Percentiles rank a stretch among this genome's conserved stretches.
Evolutionary conservation across 108 stramenopile genomes (phyloP).

Genomic region (Epipyxis sp.): DNA sequence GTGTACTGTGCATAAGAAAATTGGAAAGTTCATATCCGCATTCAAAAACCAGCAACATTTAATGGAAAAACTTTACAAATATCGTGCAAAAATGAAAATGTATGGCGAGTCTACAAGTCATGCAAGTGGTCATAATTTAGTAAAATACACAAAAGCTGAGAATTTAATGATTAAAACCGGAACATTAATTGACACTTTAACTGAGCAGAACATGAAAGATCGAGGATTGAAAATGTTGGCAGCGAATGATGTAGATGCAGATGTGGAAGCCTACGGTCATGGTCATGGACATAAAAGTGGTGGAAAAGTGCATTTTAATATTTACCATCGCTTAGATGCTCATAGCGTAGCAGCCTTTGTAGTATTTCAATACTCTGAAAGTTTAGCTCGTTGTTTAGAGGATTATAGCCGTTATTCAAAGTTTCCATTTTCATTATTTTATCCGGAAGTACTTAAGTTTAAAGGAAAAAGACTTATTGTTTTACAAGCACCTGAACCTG

Average conservation of each 20-base stretch:
- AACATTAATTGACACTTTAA: constrained; percentile 7
- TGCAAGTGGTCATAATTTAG: background rate
- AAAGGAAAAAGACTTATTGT: background rate
- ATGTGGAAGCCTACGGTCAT: background rate
- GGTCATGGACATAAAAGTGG: background rate
- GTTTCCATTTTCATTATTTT: background rate
- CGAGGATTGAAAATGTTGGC: background rate
- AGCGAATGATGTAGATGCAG: background rate
- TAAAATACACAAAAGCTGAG: background rate
- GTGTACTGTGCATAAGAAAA: background rate
- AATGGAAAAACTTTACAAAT: background rate
- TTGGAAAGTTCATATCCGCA: constrained; percentile 3
- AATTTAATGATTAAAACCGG: background rate
- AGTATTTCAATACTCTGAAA: constrained; percentile 5
- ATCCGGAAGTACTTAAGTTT: background rate
- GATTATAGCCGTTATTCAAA: background rate
- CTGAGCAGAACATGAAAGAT: background rate
- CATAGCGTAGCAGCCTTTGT: background rate
- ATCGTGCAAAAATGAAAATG: constrained; percentile 27
- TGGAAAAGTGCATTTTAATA: too few relatives aligned
- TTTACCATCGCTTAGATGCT: constrained; percentile 3
- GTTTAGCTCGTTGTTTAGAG: constrained; percentile 13
- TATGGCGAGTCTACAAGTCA: constrained; percentile 10
- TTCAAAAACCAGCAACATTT: constrained; percentile 14
- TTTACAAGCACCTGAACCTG: constrained; percentile 5